These are phyloP conservation scores for Calonectria pseudoturangicola DNA, from an alignment of 2,329 filamentous ascomycete genomes.

Conservation along the genomic window DNA sequence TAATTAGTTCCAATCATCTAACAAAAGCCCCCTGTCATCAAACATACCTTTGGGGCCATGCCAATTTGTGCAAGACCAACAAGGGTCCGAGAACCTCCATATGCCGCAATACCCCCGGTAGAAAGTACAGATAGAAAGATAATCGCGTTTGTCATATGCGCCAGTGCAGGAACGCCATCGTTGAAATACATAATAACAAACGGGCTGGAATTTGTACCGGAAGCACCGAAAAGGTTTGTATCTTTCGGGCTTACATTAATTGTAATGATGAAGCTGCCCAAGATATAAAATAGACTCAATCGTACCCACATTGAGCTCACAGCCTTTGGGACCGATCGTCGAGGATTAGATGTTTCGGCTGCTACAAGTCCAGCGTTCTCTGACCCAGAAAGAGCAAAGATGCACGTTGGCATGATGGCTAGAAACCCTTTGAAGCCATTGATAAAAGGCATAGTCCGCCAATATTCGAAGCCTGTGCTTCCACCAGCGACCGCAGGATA, in stretches of 20 bases:
- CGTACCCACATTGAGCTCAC: conserved; percentile 67
- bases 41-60: conserved; percentile 61
- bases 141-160: conserved; percentile 69
- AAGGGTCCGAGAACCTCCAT: conserved; percentile 65
- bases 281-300: conserved; percentile 66
- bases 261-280: conserved; percentile 66
- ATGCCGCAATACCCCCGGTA: conserved; percentile 65
- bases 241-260: conserved; percentile 65
- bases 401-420: conserved; percentile 67
- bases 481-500: conserved; percentile 52
- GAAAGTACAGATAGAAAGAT: conserved; percentile 68
- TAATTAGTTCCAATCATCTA: neutral
- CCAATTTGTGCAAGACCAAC: conserved; percentile 65
- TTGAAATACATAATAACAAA: conserved; percentile 67
- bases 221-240: conserved; percentile 62
- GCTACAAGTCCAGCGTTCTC: conserved; percentile 66
- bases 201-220: conserved; percentile 65
- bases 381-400: conserved; percentile 71
- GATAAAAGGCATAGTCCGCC: conserved; percentile 63
- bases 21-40: too few relatives aligned
- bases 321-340: conserved; percentile 64
- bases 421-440: conserved; percentile 71
- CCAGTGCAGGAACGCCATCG: conserved; percentile 61
- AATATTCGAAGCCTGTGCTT: conserved; percentile 67
- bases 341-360: conserved; percentile 65